A percentile compares a stretch with the other conserved stretches of the same genome.
These are phyloP conservation scores for Polyporus tsugae DNA, from an alignment of 1,284 basidiomycete genomes.

Conservation along the genomic window DNA sequence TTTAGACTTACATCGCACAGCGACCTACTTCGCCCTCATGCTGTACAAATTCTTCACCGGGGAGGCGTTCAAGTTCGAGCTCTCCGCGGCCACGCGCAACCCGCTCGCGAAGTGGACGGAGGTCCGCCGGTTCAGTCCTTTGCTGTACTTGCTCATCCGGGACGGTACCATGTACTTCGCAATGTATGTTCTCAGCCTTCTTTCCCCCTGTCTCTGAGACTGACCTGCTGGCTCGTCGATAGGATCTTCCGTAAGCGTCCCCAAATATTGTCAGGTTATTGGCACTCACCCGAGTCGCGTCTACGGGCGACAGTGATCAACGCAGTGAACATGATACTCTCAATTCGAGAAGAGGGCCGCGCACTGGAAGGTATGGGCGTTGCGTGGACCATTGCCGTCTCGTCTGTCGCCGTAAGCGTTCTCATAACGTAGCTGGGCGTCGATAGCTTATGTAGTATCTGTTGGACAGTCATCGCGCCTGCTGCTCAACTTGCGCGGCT, in stretches of 20 bases:
- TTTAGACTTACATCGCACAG: neutral
- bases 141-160: slow-evolving; percentile 15
- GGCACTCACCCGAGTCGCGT: neutral
- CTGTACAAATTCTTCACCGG: slow-evolving; percentile 18
- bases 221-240: neutral
- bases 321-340: slow-evolving; percentile 11
- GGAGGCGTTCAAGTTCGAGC: slow-evolving; percentile 14
- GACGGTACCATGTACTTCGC: slow-evolving; percentile 17
- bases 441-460: neutral
- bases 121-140: slow-evolving; percentile 15
- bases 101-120: slow-evolving; percentile 15
- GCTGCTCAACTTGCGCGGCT: slow-evolving; percentile 19
- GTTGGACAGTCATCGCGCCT: slow-evolving; percentile 14
- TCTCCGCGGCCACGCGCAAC: slow-evolving; percentile 8
- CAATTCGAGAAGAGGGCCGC: slow-evolving; percentile 15
- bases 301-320: slow-evolving; percentile 8
- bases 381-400: slow-evolving; percentile 18
- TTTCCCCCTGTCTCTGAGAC: no score
- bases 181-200: slow-evolving; percentile 5
- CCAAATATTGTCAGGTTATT: no score
- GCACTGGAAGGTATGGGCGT: slow-evolving; percentile 19
- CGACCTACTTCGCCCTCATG: slow-evolving; percentile 12
- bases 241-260: slow-evolving; percentile 18
- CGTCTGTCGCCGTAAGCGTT: slow-evolving; percentile 14
- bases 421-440: neutral